These are phyloP conservation scores for Thelonectria blattea DNA, from an alignment of 2,329 filamentous ascomycete species.

Conservation along the genomic window DNA sequence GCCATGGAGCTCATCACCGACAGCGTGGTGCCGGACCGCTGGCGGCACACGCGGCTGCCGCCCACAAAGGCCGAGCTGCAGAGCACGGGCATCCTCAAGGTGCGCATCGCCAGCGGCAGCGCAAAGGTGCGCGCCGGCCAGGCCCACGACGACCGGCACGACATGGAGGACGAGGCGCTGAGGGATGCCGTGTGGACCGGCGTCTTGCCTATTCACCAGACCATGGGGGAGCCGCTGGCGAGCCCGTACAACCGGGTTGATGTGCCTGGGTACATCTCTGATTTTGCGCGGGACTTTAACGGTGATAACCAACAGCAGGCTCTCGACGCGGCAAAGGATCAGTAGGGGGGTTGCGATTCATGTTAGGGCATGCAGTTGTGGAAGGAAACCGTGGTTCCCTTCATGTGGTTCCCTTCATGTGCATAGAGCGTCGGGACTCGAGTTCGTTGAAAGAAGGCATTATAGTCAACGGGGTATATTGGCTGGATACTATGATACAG, in stretches of 20 bases:
- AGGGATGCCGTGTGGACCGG: slow-evolving; percentile 59
- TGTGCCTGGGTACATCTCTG: slow-evolving; percentile 66
- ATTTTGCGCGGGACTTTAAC: slow-evolving; percentile 50
- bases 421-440: neutral
- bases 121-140: slow-evolving; percentile 74
- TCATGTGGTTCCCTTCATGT: neutral
- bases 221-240: slow-evolving; percentile 67
- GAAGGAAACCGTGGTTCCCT: neutral
- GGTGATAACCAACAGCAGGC: slow-evolving; percentile 39
- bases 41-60: slow-evolving; percentile 71
- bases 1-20: slow-evolving; percentile 83
- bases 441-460: neutral
- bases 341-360: slow-evolving; percentile 1
- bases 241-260: slow-evolving; percentile 64
- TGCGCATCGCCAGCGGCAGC: slow-evolving; percentile 73
- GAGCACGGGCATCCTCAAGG: slow-evolving; percentile 73
- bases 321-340: slow-evolving; percentile 35
- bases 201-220: slow-evolving; percentile 67
- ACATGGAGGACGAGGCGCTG: slow-evolving; percentile 52
- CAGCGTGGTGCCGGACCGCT: slow-evolving; percentile 71
- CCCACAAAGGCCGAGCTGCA: slow-evolving; percentile 77
- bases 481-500: neutral
- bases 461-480: neutral
- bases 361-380: neutral
- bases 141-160: slow-evolving; percentile 61